Evolutionary conservation across 2,329 filamentous ascomycete species (phyloP), one percentile per base, ranked within the genome.

Genomic region (Acrodontium crateriforme): DNA sequence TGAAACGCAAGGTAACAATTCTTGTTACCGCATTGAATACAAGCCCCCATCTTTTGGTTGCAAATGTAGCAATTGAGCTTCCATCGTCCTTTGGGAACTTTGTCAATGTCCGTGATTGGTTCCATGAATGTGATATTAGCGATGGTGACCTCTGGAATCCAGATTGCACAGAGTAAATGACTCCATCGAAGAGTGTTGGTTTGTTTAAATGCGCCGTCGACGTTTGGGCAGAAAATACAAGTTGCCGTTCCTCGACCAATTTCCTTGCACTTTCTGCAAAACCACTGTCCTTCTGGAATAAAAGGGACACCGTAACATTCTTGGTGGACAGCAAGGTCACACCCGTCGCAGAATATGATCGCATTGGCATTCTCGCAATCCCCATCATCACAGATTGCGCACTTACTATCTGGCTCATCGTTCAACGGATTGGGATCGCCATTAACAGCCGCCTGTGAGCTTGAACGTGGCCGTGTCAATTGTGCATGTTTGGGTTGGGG

Each of bases 281-380:
- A 69, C 89, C 89, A 98, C 55, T 98, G 89, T 11, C 89, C 89
- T 59, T 98, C 89, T 2, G 89, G 89, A 40, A 98, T 98, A 54
- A 94, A 98, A 1, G 89, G 89, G 25, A 98, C 89, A 31, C 89
- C 89, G 50, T 98, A 98, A 56, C 89, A 98, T 60, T 98, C 89
- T 54, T 98, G 89, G 55, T 98, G 89, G 7, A 98, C 89, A 3
- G 89, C 89, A 28, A 98, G 63, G 55, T 98, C 91, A 56, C 89
- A 98, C 3, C 89, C 89, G 51, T 98, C 89, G 52, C 89, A 98
- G 50, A 98, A 98, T 13, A 98, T 89, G 47, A 98, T 98, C 1
- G 89, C 89, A 49, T 98, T 98, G 13, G 89, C 91, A 54, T 98
- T 98, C 58, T 98, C 89, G 49, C 89, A 98, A 50, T 98, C 89